Percentiles rank a stretch among this genome's conserved stretches.
These are phyloP conservation scores for Agapanthus africanus DNA, from an alignment of 106 monocot genomes.

Conservation along the genomic window DNA sequence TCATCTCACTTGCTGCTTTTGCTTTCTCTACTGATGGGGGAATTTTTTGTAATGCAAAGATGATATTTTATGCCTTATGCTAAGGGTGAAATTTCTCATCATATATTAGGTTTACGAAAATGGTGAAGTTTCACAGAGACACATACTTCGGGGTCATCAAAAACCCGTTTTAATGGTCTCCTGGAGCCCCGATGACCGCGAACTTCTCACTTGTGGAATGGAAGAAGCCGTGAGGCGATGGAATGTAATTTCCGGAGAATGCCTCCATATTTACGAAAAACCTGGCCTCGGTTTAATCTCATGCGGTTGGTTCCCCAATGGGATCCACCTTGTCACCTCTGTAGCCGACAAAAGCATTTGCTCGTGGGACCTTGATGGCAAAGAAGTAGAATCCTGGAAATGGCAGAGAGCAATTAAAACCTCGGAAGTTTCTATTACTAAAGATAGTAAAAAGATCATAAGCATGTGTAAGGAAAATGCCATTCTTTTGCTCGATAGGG, in stretches of 20 bases:
- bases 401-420: slow-evolving; percentile 52
- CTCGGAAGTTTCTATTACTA: slow-evolving; percentile 62
- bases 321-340: slow-evolving; percentile 42
- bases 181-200: slow-evolving; percentile 70
- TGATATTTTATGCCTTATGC: no score
- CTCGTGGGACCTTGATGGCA: slow-evolving; percentile 60
- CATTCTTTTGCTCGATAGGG: slow-evolving; percentile 57
- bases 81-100: no score
- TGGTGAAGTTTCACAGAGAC: slow-evolving; percentile 55
- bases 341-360: slow-evolving; percentile 53
- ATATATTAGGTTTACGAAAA: slow-evolving; percentile 65
- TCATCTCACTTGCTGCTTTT: no score
- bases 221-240: slow-evolving; percentile 73
- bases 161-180: slow-evolving; percentile 76
- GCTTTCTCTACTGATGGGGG: no score
- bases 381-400: slow-evolving; percentile 58
- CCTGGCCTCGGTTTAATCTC: slow-evolving; percentile 51
- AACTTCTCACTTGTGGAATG: slow-evolving; percentile 79
- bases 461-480: slow-evolving; percentile 44
- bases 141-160: slow-evolving; percentile 60
- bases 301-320: slow-evolving; percentile 80
- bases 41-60: no score
- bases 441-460: slow-evolving; percentile 48
- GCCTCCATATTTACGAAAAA: slow-evolving; percentile 56
- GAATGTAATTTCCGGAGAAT: slow-evolving; percentile 60